Percentiles rank a stretch among this genome's conserved stretches.
These are phyloP conservation scores for Phytophthora colocasiae DNA, from an alignment of 352 stramenopile species.

Conservation along the genomic window DNA sequence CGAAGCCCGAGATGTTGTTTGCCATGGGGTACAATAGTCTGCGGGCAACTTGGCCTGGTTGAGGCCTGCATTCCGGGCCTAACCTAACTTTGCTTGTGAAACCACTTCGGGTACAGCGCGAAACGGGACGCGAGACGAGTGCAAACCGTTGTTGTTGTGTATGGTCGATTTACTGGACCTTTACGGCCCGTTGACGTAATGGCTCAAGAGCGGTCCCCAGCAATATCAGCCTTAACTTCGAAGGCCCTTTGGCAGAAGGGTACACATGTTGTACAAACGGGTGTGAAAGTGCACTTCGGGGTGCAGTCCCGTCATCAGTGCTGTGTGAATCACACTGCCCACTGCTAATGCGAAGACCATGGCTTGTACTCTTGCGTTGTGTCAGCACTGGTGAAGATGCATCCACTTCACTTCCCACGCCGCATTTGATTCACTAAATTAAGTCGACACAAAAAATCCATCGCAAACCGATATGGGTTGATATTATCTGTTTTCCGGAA, in stretches of 20 bases:
- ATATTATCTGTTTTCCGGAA: constrained; percentile 12
- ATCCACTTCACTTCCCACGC: constrained; percentile 5
- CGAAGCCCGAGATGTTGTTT: no score
- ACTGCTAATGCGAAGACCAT: background rate
- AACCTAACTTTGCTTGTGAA: constrained; percentile 5
- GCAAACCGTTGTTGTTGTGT: background rate
- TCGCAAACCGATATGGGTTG: constrained; percentile 17
- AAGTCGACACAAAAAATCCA: constrained; percentile 16
- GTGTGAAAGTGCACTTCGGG: no score
- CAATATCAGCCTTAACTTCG: constrained; percentile 16
- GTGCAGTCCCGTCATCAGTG: no score
- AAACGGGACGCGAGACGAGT: constrained; percentile 7
- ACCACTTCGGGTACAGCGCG: constrained; percentile 10
- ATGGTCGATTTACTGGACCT: constrained; percentile 14
- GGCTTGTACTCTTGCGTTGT: background rate
- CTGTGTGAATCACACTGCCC: no score
- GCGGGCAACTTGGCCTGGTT: background rate
- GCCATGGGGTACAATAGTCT: no score
- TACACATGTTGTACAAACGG: no score
- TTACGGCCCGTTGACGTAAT: constrained; percentile 3
- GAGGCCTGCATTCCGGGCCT: background rate
- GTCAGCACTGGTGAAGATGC: background rate
- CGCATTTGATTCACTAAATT: constrained; percentile 5
- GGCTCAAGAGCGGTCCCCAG: background rate
- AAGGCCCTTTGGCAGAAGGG: background rate